Evolutionary conservation across 2,329 filamentous ascomycete genomes (phyloP).

Genomic region (Emergomyces orientalis): DNA sequence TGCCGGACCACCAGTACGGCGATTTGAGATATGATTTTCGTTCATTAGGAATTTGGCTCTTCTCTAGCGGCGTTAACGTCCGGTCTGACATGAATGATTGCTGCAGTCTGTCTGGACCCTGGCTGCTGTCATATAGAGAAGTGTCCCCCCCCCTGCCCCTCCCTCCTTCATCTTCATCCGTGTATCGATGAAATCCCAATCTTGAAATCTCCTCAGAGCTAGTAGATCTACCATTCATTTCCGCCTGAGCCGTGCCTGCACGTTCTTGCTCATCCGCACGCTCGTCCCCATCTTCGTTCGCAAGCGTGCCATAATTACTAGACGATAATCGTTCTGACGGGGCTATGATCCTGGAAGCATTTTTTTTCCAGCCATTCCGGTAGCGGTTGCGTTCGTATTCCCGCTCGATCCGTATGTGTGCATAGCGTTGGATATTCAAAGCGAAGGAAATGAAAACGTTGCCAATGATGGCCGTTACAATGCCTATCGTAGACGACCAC

Average conservation of each 20-base stretch:
- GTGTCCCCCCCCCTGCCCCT: constrained; percentile 16
- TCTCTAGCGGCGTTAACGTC: constrained; percentile 31
- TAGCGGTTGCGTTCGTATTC: constrained; percentile 53
- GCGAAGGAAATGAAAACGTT: constrained; percentile 93
- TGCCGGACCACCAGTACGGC: constrained; percentile 93
- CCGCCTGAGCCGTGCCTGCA: not conserved
- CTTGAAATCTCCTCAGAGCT: constrained; percentile 1
- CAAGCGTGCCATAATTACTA: constrained; percentile 37
- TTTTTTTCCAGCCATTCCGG: constrained; percentile 45
- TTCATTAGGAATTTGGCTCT: constrained; percentile 32
- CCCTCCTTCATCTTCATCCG: constrained; percentile 11
- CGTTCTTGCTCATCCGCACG: constrained; percentile 1
- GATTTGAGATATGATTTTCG: constrained; percentile 74
- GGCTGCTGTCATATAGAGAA: constrained; percentile 27
- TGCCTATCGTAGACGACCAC: constrained; percentile 78
- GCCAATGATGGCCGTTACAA: constrained; percentile 81
- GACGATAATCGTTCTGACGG: constrained; percentile 7
- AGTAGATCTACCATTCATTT: constrained; percentile 13
- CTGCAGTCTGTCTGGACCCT: constrained; percentile 29
- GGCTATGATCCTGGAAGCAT: constrained; percentile 16
- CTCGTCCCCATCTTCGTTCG: constrained; percentile 9
- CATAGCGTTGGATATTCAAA: constrained; percentile 92
- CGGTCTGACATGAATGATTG: constrained; percentile 33
- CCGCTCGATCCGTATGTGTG: constrained; percentile 73
- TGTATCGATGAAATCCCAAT: not conserved